Evolutionary conservation across 495 filamentous ascomycete species (phyloP), one percentile per base, ranked within the genome.

Genomic region (Penicillium samsonianum): DNA sequence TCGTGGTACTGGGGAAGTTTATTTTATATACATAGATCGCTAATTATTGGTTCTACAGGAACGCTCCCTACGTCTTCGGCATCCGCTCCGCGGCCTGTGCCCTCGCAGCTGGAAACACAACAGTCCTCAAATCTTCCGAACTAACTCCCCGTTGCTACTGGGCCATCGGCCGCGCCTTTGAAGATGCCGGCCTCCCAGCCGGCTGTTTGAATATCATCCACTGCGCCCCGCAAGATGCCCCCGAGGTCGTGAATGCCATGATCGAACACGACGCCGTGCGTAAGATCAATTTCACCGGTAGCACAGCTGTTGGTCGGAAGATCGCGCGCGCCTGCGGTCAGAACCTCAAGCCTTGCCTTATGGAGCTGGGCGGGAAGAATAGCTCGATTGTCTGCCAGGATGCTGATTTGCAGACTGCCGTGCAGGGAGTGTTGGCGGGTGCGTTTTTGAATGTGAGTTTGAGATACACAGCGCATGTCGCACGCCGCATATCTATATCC

Each of bases 101-200:
- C 16, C 79, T 96, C 44, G 91, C 92, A n/a, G 84, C 86, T 7
- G 92, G 92, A 6, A 90, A 90, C 62, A 90, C 89, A 2, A 84
- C 80, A 9, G 79, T 92, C 44, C 74, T 92, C 2, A 93, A 93
- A 70, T 85, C 85, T 4, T 83, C 85, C 11, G 92, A 96, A 64
- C 69, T 84, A 22, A 86, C 87, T 3, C 91, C 92, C 1, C 81
- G 86, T 43, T 83, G 80, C 53, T 89, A 89, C 75, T 89, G 82
- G 78, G 85, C 83, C 26, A 81, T 96, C 47, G 80, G 83, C 17
- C 80, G 80, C 8, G 72, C 87, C 46, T 81, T 94, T 52, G 76
- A 78, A 30, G 87, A 91, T 59, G 91, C 91, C 1, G 92, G 91
- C 30, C 75, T 87, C 0, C 84, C 84, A 0, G 66, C 73, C 4